Conservation (phyloP, 768 basidiomycete species). For the Phylloporus arenicola region DNA sequence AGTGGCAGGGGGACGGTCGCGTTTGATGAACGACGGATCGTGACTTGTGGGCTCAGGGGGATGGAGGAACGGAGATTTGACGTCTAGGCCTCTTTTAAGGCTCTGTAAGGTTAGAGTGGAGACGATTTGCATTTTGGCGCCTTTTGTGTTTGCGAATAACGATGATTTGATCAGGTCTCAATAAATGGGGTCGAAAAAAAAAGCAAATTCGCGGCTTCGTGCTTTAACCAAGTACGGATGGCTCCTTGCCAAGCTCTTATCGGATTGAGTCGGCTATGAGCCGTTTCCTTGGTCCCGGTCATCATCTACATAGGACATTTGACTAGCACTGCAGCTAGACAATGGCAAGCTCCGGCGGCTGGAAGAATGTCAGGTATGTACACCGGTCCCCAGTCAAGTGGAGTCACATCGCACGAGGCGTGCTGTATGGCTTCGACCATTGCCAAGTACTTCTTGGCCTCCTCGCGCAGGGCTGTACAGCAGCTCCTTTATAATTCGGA, state of each 20-base stretch:
- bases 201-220: background rate
- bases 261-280: background rate
- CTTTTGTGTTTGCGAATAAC: background rate
- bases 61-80: slow-evolving; percentile 33
- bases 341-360: background rate
- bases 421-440: background rate
- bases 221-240: slow-evolving; percentile 6
- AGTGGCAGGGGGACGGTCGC: slow-evolving; percentile 41
- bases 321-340: background rate
- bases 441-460: slow-evolving; percentile 9
- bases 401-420: slow-evolving; percentile 3
- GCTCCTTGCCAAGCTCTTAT: slow-evolving; percentile 14
- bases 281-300: background rate
- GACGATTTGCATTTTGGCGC: background rate
- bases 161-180: background rate
- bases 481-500: slow-evolving; percentile 6
- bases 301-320: background rate
- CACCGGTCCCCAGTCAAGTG: background rate
- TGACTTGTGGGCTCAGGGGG: slow-evolving; percentile 37
- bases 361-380: too few species aligned
- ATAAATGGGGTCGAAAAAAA: background rate
- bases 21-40: slow-evolving; percentile 73
- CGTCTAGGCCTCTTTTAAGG: slow-evolving; percentile 13
- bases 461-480: background rate
- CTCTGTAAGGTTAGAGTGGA: too few species aligned